Conservation (phyloP, 1,139 yeast genomes). For the Suzukiozyma palmioleophila region DNA sequence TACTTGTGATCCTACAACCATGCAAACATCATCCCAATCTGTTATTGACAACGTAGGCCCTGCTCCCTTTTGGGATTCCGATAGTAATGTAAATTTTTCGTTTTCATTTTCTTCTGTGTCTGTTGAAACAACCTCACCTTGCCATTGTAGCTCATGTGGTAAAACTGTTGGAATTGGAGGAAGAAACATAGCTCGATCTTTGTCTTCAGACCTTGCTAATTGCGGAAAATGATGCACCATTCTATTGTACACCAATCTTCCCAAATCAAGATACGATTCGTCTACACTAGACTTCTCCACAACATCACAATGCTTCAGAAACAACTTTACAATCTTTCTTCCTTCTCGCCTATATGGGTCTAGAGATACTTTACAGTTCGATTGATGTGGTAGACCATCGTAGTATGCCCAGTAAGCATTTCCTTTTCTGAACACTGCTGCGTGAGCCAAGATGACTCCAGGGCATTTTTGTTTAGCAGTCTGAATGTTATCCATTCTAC, state of each 20-base stretch:
- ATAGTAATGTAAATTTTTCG: not conserved
- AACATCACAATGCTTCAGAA: constrained; percentile 51
- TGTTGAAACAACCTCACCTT: constrained; percentile 22
- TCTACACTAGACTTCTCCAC: constrained; percentile 96
- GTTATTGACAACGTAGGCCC: constrained; percentile 13
- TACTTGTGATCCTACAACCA: constrained; percentile 60
- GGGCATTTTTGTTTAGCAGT: constrained; percentile 77
- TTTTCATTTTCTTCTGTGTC: constrained; percentile 10
- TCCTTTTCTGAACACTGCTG: constrained; percentile 90
- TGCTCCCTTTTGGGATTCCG: constrained; percentile 4
- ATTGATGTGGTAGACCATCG: constrained; percentile 38
- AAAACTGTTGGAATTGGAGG: constrained; percentile 50
- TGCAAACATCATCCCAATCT: constrained; percentile 86
- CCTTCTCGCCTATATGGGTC: constrained; percentile 91
- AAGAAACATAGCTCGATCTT: constrained; percentile 21
- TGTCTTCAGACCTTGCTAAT: constrained; percentile 9
- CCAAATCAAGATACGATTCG: constrained; percentile 84
- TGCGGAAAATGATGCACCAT: constrained; percentile 25
- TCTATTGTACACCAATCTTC: constrained; percentile 33
- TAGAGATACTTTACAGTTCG: constrained; percentile 72
- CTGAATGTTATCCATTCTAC: constrained; percentile 67
- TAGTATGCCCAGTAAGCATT: constrained; percentile 75
- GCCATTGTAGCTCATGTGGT: constrained; percentile 26
- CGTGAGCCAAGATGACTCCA: constrained; percentile 72
- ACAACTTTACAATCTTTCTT: constrained; percentile 65